These are phyloP conservation scores for Sphagnum tenellum DNA, from an alignment of 225 moss, liverwort and hornwort species.

Conservation along the genomic window DNA sequence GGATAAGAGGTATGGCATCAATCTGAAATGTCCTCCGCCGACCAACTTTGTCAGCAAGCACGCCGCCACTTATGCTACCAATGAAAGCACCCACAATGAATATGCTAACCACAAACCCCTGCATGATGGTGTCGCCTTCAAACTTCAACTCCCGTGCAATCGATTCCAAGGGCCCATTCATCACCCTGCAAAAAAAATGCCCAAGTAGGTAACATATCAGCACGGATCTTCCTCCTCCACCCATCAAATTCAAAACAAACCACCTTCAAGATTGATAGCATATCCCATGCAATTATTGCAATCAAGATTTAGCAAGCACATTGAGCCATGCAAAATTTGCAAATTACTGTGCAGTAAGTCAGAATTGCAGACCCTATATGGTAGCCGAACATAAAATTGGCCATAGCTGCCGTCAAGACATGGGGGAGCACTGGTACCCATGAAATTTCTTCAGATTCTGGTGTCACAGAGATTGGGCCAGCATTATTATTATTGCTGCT, in stretches of 20 bases:
- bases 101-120: slow-evolving; percentile 90
- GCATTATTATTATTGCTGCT: no score
- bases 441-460: slow-evolving; percentile 16
- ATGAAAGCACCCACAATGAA: slow-evolving; percentile 88
- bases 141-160: slow-evolving; percentile 88
- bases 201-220: no score
- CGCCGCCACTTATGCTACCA: slow-evolving; percentile 84
- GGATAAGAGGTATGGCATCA: slow-evolving; percentile 67
- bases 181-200: slow-evolving; percentile 51
- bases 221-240: background rate
- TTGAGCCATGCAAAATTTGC: no score
- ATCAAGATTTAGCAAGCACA: no score
- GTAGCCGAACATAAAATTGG: slow-evolving; percentile 95
- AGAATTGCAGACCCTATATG: slow-evolving; percentile 68
- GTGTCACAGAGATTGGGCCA: no score
- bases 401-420: slow-evolving; percentile 81
- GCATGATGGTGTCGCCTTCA: slow-evolving; percentile 71
- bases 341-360: no score
- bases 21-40: slow-evolving; percentile 83
- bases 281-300: no score
- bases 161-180: slow-evolving; percentile 89
- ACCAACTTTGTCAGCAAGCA: slow-evolving; percentile 76
- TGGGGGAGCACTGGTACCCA: slow-evolving; percentile 81
- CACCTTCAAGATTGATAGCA: no score
- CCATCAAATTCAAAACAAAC: no score